Conservation (phyloP, 73 alveolate species). For the Paramecium primaurelia region DNA sequence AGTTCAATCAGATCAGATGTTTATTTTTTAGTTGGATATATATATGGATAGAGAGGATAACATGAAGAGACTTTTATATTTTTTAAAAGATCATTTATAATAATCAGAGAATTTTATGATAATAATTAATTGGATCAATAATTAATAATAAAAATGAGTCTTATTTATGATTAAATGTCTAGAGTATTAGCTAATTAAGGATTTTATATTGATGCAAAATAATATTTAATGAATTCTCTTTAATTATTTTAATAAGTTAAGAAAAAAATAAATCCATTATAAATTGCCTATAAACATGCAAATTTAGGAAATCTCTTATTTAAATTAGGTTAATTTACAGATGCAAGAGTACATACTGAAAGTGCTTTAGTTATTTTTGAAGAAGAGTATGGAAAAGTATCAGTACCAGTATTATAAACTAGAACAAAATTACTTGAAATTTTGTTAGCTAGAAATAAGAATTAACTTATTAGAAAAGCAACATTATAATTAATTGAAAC, state of each 20-base stretch:
- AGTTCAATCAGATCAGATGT: not conserved
- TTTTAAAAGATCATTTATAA: not conserved
- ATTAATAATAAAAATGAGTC: not conserved
- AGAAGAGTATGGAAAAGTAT: conserved; percentile 11
- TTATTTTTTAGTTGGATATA: not conserved
- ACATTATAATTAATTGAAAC: not conserved
- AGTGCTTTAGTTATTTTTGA: not conserved
- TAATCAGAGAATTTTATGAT: not conserved
- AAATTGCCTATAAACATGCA: not conserved
- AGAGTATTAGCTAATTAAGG: conserved; percentile 27
- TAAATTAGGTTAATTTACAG: not conserved
- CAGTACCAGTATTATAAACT: not conserved
- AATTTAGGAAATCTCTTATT: not conserved
- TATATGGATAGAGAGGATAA: conserved; percentile 2
- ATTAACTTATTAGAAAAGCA: not conserved
- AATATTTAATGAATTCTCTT: not conserved
- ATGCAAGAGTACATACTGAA: not conserved
- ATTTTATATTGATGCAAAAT: not conserved
- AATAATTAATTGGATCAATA: not conserved
- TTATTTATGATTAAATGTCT: conserved; percentile 32
- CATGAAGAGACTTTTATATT: conserved; percentile 14
- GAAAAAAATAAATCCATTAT: not conserved
- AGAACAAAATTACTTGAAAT: not conserved
- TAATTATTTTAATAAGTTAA: not conserved
- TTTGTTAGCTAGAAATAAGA: not conserved